phyloP scores from a whole-genome alignment of 768 basidiomycete species.

The Termitomyces sp. region DNA sequence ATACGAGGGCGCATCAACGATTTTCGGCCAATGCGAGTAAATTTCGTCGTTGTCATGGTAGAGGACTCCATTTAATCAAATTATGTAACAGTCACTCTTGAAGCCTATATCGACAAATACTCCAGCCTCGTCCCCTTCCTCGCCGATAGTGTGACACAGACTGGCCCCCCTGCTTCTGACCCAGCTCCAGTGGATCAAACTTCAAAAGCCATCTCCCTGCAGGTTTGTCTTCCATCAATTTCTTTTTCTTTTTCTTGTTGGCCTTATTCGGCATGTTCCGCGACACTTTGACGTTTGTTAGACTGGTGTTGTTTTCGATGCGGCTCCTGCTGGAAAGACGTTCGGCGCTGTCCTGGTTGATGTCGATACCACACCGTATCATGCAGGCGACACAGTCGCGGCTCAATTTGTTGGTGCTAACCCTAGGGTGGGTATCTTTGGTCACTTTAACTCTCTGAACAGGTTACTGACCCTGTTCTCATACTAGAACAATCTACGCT shows the following conservation, averaged over 20 bases:
- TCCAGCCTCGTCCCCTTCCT: conserved; percentile 62
- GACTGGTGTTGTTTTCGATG: conserved; percentile 63
- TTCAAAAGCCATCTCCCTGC: conserved; percentile 63
- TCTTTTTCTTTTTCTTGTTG: background rate
- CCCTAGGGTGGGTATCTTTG: conserved; percentile 52
- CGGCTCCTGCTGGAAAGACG: conserved; percentile 46
- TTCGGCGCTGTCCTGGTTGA: conserved; percentile 65
- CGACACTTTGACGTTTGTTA: conserved; percentile 20
- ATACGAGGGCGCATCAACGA: conserved; percentile 79
- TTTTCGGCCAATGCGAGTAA: conserved; percentile 67
- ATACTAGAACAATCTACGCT: conserved; percentile 74
- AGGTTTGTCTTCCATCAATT: conserved; percentile 31
- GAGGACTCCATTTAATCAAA: background rate
- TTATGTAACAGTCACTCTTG: conserved; percentile 55
- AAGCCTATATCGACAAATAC: conserved; percentile 79
- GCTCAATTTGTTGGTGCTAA: conserved; percentile 75
- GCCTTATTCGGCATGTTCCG: conserved; percentile 3
- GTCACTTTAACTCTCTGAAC: background rate
- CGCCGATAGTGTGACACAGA: conserved; percentile 43
- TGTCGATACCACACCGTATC: conserved; percentile 49
- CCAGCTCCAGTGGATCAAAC: conserved; percentile 62
- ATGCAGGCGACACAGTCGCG: conserved; percentile 52
- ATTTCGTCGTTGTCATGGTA: conserved; percentile 2
- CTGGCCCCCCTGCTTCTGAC: conserved; percentile 54
- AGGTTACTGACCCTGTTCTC: too few relatives aligned